Percentiles rank a stretch among this genome's conserved stretches.
phyloP scores from a whole-genome alignment of 306 rosid species.

The Cucurbita maxima region DNA sequence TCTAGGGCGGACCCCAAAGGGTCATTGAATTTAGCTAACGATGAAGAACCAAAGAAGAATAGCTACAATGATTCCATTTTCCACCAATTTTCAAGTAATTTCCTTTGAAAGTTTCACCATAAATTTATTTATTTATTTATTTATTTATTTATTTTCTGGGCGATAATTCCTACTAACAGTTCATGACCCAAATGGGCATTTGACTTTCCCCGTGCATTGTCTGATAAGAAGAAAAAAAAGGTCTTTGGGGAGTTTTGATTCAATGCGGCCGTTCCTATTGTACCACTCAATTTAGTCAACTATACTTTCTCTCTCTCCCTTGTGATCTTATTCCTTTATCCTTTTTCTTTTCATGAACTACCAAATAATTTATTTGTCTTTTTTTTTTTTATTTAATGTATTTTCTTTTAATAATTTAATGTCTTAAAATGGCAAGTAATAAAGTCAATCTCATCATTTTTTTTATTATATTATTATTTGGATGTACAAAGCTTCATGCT shows the following conservation, averaged over 20 bases:
- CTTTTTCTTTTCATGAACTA: conserved; percentile 1
- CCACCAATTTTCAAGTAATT: not conserved
- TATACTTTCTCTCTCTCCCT: not conserved
- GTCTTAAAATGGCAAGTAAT: not conserved
- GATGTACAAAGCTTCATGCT: too few species aligned
- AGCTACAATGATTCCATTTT: not conserved
- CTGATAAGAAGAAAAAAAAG: not conserved
- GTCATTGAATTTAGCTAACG: conserved; percentile 9
- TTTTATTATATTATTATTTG: too few species aligned
- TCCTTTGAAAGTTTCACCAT: not conserved
- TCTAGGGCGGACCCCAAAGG: conserved; percentile 9
- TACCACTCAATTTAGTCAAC: not conserved
- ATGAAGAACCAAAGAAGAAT: not conserved
- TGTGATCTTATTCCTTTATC: conserved; percentile 2
- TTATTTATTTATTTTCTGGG: too few species aligned
- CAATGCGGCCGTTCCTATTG: not conserved
- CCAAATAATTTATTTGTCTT: not conserved
- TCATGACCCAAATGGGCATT: conserved; percentile 2
- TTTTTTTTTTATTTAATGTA: not conserved
- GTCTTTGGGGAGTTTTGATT: not conserved
- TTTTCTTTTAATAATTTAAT: not conserved
- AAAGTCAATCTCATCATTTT: not conserved
- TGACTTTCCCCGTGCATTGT: conserved; percentile 1
- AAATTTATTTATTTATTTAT: not conserved
- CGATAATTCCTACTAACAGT: not conserved